Conservation (phyloP, 306 rosid species). For the Potentilla sterilis region DNA sequence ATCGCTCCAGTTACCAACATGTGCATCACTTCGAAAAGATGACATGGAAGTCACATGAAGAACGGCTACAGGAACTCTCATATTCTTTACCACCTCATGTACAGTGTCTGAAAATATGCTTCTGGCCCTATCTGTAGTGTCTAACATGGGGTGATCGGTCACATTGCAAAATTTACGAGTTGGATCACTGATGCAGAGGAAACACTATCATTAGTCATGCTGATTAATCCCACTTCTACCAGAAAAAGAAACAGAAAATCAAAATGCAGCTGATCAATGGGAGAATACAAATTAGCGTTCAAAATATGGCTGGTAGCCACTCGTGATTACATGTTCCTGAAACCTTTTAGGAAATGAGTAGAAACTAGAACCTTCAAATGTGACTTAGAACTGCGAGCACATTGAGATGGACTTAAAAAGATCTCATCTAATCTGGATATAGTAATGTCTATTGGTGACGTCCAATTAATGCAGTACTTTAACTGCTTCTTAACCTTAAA, state of each 20-base stretch:
- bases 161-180: conserved; percentile 51
- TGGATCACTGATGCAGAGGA: conserved; percentile 51
- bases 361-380: neutral
- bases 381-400: neutral
- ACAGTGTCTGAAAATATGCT: conserved; percentile 56
- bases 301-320: neutral
- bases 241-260: conserved; percentile 1
- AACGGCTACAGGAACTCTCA: conserved; percentile 45
- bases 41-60: conserved; percentile 71
- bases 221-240: conserved; percentile 17
- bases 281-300: neutral
- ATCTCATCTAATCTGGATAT: neutral
- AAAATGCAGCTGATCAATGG: neutral
- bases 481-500: neutral
- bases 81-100: conserved; percentile 49
- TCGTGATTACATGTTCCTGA: neutral
- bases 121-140: conserved; percentile 47
- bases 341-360: too few species aligned
- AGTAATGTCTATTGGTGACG: neutral
- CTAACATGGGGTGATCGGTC: conserved; percentile 45
- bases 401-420: neutral
- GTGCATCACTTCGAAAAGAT: conserved; percentile 79
- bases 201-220: conserved; percentile 27
- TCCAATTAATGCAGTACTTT: neutral
- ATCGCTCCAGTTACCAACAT: conserved; percentile 76